Evolutionary conservation across 2,329 filamentous ascomycete species (phyloP).

Genomic region (Tolypocladium capitatum): DNA sequence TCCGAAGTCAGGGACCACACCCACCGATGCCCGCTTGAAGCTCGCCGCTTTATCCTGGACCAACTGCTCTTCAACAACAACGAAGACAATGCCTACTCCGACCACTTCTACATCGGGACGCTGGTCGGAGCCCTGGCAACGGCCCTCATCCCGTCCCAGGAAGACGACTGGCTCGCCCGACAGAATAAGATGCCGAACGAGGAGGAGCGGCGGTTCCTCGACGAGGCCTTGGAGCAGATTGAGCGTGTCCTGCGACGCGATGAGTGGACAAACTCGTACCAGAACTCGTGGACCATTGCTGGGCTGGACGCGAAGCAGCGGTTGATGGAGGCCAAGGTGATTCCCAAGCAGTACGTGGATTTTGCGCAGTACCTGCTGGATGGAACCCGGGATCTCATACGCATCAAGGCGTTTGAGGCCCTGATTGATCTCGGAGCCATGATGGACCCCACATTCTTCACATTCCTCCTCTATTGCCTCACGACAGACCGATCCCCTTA

Average conservation of each 20-base stretch:
- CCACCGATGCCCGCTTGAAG: conserved; percentile 64
- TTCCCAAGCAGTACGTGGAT: conserved; percentile 37
- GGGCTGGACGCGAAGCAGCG: conserved; percentile 47
- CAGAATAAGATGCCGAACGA: conserved; percentile 31
- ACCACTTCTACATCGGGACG: conserved; percentile 75
- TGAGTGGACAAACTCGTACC: conserved; percentile 54
- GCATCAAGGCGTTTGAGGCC: conserved; percentile 52
- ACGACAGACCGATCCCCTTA: conserved; percentile 52
- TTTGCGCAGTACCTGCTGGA: conserved; percentile 55
- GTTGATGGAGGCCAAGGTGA: conserved; percentile 52
- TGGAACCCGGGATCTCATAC: conserved; percentile 47
- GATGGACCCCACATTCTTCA: conserved; percentile 39
- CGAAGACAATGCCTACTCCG: conserved; percentile 74
- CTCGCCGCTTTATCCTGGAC: conserved; percentile 75
- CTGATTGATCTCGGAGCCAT: conserved; percentile 51
- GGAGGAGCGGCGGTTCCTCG: conserved; percentile 35
- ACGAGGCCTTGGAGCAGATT: conserved; percentile 46
- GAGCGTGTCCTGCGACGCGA: conserved; percentile 55
- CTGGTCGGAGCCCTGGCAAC: conserved; percentile 53
- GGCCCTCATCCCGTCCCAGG: conserved; percentile 39
- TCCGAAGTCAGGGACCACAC: conserved; percentile 60
- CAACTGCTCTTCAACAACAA: conserved; percentile 93
- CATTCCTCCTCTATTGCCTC: conserved; percentile 42
- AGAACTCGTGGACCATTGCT: conserved; percentile 53
- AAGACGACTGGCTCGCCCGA: conserved; percentile 30